Base-by-base conservation (phyloP, 2,329 filamentous ascomycete species). In the Monilinia laxa region DNA sequence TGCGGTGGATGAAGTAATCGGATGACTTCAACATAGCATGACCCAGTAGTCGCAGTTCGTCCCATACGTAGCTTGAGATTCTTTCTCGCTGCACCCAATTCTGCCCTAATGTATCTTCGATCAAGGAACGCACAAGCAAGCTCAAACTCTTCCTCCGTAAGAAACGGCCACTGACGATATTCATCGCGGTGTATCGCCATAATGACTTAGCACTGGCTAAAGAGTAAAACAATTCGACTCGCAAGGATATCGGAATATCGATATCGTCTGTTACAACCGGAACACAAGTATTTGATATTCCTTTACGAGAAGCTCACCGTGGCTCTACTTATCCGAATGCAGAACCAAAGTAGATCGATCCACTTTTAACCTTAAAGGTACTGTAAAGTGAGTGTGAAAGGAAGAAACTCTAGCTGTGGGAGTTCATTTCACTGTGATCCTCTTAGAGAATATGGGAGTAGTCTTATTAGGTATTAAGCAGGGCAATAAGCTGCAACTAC, bases 81-180 rank as follows among this genome's bases (percentile, higher is more conserved):
- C 69, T 78, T 79, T 66, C 85, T 82, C 49, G 84, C 73, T 9
- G 81, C 80, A 2, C 85, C 87, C 3, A 88, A 79, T 45, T 79
- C 86, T 64, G 83, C 86, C 74, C 81, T 83, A 67, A 83, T 81
- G 76, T 89, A 89, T 69, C 77, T 81, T 49, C 82, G 80, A 69
- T 89, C 86, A 28, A 89, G 80, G 65, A 84, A 80, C 71, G 88
- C 84, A 76, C 89, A 91, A 65, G 83, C 85, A 73, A 86, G 82
- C 64, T 84, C 78, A 70, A 92, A 92, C 74, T 91, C 88, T 52
- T 85, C 82, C 14, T 78, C 73, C 14, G 78, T 83, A 38, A 92
- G 81, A 67, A 83, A 85, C 9, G 89, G 89, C 74, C 88, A 92
- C 62, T 81, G 73, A 23, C 69, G 68, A 67, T 75, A 76, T n/a